Percentiles rank a stretch among this genome's conserved stretches.
These are phyloP conservation scores for Avena atlantica DNA, from an alignment of 176 grass and related monocot genomes.

Conservation along the genomic window DNA sequence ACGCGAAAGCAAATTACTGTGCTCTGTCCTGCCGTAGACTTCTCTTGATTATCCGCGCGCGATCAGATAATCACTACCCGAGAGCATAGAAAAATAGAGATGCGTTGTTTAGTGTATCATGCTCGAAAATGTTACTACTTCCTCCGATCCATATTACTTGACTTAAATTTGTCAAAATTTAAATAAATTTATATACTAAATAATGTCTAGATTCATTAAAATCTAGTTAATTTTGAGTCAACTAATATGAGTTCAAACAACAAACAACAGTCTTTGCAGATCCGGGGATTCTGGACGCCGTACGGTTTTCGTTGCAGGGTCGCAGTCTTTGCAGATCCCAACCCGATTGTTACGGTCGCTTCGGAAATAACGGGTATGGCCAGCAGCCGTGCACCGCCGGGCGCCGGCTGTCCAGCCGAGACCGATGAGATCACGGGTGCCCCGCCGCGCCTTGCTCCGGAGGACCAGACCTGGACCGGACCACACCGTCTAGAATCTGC, in stretches of 20 bases:
- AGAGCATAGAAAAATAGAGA: no score
- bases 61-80: no score
- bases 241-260: no score
- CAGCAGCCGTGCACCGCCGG: not conserved
- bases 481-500: constrained; percentile 47
- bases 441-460: not conserved
- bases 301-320: not conserved
- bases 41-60: no score
- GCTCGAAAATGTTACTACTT: no score
- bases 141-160: no score
- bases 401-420: not conserved
- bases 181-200: no score
- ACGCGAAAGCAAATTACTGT: not conserved
- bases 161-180: no score
- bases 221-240: no score
- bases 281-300: not conserved
- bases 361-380: not conserved
- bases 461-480: constrained; percentile 12
- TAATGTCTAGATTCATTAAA: no score
- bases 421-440: constrained; percentile 41
- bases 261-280: not conserved
- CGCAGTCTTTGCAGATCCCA: not conserved
- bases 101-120: no score
- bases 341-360: not conserved
- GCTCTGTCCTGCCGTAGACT: no score